Base-by-base conservation (phyloP, 768 basidiomycete genomes). In the Suillus lakei region DNA sequence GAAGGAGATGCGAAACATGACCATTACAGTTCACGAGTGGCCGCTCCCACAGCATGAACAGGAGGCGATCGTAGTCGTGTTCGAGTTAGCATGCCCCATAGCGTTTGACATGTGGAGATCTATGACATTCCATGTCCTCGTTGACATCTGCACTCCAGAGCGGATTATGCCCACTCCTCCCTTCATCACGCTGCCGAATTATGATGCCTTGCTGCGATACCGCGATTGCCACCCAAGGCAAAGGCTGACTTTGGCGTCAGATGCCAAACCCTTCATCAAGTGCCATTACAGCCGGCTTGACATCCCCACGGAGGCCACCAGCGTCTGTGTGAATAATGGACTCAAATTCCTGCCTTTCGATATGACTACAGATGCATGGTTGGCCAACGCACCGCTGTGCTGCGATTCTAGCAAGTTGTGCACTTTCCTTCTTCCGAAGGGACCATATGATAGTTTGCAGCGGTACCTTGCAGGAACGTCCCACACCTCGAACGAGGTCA, bases 71-170 rank as follows among this genome's bases (percentile, higher is more conserved):
- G 69, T 69, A 0, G 73, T 79, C 23, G 69, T 85, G 1, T 86
- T 86, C 56, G 83, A 86, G 66, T 67, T 84, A 4, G 64, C 70
- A 16, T 77, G 77, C 60, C 85, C 85, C 5, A 39, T 72, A 3
- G 66, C 72, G 12, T 83, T 85, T 67, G 68, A 74, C 6, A 72
- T 80, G 61, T 86, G 85, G 85, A 77, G 85, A 59, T 73, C 71
- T 3, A 71, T 74, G 36, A 84, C 84, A 8, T 81, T 77, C 63
- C 68, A 69, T 50, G 67, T 85, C 36, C 68, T 84, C 30, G 68
- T 78, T 30, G 78, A 82, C 53, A 62, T 83, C 18, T 79, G 79
- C 68, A 69, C 69, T 7, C 66, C 65, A 23, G 30, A 41, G 54
- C n/a, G 64, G 28, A 5, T 32, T 32, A 8, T 64, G 21, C 28